A percentile compares a stretch with the other conserved stretches of the same genome.
Evolutionary conservation across 495 filamentous ascomycete genomes (phyloP).

Genomic region (Penicillium paxilli): DNA sequence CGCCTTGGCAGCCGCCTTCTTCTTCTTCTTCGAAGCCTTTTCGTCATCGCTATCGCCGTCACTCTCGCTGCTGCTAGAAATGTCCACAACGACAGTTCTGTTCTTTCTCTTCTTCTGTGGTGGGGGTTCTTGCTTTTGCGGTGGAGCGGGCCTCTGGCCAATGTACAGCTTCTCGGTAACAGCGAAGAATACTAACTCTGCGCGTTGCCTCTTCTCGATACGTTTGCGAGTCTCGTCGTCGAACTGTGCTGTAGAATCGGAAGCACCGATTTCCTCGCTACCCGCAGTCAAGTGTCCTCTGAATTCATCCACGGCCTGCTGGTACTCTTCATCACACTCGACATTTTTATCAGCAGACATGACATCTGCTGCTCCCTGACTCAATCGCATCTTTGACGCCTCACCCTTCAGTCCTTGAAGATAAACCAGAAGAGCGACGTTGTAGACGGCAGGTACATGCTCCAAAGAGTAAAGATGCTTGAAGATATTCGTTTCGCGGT

Average conservation of each 20-base stretch:
- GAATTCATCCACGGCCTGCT: constrained; percentile 51
- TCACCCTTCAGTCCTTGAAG: constrained; percentile 70
- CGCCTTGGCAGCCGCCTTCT: constrained; percentile 14
- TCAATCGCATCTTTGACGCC: constrained; percentile 57
- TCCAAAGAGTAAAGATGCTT: constrained; percentile 74
- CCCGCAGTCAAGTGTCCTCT: constrained; percentile 29
- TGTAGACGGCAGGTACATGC: constrained; percentile 63
- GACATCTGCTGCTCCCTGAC: constrained; percentile 60
- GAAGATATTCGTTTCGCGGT: constrained; percentile 75
- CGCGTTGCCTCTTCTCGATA: constrained; percentile 44
- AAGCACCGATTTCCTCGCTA: constrained; percentile 32
- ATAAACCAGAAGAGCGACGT: constrained; percentile 65
- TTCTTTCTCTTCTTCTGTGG: constrained; percentile 58
- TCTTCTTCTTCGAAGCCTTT: constrained; percentile 9
- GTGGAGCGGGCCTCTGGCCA: constrained; percentile 28
- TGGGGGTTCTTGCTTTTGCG: constrained; percentile 26
- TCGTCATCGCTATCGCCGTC: constrained; percentile 30
- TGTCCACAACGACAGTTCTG: constrained; percentile 44
- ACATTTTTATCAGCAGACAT: constrained; percentile 44
- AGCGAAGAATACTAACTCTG: constrained; percentile 46
- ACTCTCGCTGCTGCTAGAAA: constrained; percentile 47
- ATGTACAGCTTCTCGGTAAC: constrained; percentile 36
- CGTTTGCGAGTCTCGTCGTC: constrained; percentile 41
- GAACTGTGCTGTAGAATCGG: constrained; percentile 33
- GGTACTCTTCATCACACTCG: constrained; percentile 46